phyloP scores from a whole-genome alignment of 1,284 basidiomycete species.

The Ganoderma meredithae region DNA sequence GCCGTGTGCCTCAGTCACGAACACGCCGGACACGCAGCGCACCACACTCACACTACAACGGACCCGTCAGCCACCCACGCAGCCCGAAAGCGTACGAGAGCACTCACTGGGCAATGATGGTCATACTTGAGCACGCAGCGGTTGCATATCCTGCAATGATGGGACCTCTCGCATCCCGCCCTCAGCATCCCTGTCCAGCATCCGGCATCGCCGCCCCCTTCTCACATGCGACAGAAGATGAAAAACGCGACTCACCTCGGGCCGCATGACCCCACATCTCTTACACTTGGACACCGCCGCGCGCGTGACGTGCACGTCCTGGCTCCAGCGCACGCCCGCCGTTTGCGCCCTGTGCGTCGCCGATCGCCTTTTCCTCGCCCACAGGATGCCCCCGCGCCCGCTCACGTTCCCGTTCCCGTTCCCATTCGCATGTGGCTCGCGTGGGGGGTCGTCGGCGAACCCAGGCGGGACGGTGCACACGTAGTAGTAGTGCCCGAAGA shows the following conservation, averaged over 20 bases:
- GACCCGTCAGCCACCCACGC: slow-evolving; percentile 22
- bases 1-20: neutral
- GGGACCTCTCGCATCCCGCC: slow-evolving; percentile 71
- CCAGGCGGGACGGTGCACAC: slow-evolving; percentile 83
- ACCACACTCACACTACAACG: slow-evolving; percentile 51
- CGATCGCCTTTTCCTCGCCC: slow-evolving; percentile 55
- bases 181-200: slow-evolving; percentile 34
- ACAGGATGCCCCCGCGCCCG: slow-evolving; percentile 47
- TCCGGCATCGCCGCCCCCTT: too few species aligned
- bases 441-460: slow-evolving; percentile 63
- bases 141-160: slow-evolving; percentile 95
- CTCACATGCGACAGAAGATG: neutral
- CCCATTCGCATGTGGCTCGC: slow-evolving; percentile 43
- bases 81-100: neutral
- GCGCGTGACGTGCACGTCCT: slow-evolving; percentile 55
- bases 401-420: slow-evolving; percentile 32
- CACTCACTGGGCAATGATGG: slow-evolving; percentile 89
- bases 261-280: slow-evolving; percentile 76
- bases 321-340: slow-evolving; percentile 50
- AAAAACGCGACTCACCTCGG: slow-evolving; percentile 69
- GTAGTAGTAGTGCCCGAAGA: slow-evolving; percentile 86
- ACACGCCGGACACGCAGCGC: neutral
- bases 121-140: slow-evolving; percentile 94
- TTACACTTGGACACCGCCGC: slow-evolving; percentile 68
- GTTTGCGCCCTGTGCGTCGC: slow-evolving; percentile 35